Evolutionary conservation across 208 protist genomes (phyloP).

Genomic region (Acanthamoeba lenticulata): DNA sequence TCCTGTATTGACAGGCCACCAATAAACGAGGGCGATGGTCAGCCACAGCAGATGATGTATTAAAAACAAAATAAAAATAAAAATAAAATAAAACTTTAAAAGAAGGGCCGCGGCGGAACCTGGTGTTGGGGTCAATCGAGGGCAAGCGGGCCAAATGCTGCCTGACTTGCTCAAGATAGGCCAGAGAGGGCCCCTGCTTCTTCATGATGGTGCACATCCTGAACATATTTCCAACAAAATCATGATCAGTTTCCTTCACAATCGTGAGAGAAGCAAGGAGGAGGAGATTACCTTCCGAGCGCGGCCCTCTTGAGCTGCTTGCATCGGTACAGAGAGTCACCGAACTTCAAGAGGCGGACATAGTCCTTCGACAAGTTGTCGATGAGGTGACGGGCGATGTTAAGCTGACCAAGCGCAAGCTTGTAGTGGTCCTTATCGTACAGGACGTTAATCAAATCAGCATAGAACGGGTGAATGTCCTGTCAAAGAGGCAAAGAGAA

Average conservation of each 20-base stretch:
- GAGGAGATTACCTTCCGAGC: constrained; percentile 90
- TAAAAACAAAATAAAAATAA: too few relatives aligned
- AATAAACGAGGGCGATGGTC: too few relatives aligned
- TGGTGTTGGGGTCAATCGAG: constrained; percentile 98
- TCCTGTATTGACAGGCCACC: neutral
- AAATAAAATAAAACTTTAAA: too few relatives aligned
- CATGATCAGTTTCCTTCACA: neutral
- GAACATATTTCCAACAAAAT: neutral
- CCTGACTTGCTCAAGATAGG: constrained; percentile 99
- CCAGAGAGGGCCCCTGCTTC: constrained; percentile 94
- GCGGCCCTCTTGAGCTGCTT: constrained; percentile 99
- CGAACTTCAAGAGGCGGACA: constrained; percentile 99
- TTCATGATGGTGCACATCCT: constrained; percentile 98
- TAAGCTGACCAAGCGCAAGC: constrained; percentile 99
- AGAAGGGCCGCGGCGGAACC: too few relatives aligned
- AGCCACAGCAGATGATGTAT: too few relatives aligned
- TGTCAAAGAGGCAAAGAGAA: constrained; percentile 52
- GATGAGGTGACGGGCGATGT: constrained; percentile 96
- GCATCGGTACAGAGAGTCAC: constrained; percentile 99
- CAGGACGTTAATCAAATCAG: constrained; percentile 99
- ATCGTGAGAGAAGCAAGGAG: neutral
- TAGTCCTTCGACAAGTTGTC: constrained; percentile 98
- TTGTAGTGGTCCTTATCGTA: constrained; percentile 99
- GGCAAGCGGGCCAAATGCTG: constrained; percentile 99
- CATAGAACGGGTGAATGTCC: constrained; percentile 99